Base-by-base conservation (phyloP, 345 rosid genomes). In the Aethionema arabicum region DNA sequence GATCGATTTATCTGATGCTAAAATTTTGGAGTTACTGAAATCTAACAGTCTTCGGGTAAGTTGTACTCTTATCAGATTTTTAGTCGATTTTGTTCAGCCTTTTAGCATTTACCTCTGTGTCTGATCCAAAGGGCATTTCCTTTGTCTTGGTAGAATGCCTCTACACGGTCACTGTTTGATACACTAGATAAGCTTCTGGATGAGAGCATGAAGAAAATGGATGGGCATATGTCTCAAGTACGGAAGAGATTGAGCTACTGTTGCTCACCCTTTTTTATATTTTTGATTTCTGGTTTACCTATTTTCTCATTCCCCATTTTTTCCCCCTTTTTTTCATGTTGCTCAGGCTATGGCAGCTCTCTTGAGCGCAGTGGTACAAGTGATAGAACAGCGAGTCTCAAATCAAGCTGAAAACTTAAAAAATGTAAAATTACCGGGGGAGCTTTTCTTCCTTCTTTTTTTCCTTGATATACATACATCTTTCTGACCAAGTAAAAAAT, bases 331-430 rank as follows among this genome's bases (percentile, higher is more conserved):
- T 57, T 63, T 43, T 11, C 13, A 1, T 40, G 33, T 59, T 68
- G 40, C 30, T 71, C 69, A 79, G 85, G 72, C 76, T 59, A 74
- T 77, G 74, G 86, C 90, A 76, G 74, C 65, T 52, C 64, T 83
- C 16, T 61, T 87, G 83, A 83, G 79, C 56, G 80, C 85, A 68
- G 73, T 83, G 43, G 59, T 93, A 56, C 80, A 80, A 67, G 79
- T 79, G 70, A 79, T 90, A 61, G 87, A 93, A 77, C 82, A 77
- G 49, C 82, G 88, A 74, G 77, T 86, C 70, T 82, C 90, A 59
- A 78, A 70, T 61, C 91, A 77, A 75, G 87, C 85, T 52, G 87
- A 84, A 41, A 90, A 72, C 69, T 49, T 85, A 54, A 83, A 83
- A 81, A 80, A 80, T 72, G 99, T 93, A 85, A 42, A 79, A 47